phyloP scores from a whole-genome alignment of 2,329 filamentous ascomycete species.

The Colletotrichum zoysiae region DNA sequence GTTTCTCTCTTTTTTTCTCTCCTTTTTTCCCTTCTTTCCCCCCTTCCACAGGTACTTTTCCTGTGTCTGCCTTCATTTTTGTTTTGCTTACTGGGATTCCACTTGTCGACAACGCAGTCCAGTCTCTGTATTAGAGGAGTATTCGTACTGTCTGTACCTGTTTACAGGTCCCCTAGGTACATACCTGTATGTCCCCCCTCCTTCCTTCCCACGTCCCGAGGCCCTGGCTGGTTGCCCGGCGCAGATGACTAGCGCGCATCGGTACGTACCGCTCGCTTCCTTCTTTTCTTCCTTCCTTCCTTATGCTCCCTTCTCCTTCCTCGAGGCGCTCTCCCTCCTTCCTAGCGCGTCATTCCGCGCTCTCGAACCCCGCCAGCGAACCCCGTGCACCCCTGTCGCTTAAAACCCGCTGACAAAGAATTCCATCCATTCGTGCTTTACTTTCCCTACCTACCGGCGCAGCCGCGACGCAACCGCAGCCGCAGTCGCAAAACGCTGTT shows the following conservation, averaged over 20 bases:
- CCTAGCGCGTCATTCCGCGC: slow-evolving; percentile 34
- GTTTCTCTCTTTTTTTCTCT: neutral
- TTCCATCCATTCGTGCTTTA: neutral
- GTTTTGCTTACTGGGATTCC: slow-evolving; percentile 20
- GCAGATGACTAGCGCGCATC: slow-evolving; percentile 1
- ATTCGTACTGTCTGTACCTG: too few species aligned
- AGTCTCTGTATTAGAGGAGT: too few species aligned
- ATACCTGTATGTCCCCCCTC: too few species aligned
- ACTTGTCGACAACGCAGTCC: neutral
- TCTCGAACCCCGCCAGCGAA: slow-evolving; percentile 34
- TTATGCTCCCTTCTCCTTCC: neutral
- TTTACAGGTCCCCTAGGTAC: too few species aligned
- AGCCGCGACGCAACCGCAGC: neutral
- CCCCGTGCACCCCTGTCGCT: slow-evolving; percentile 19
- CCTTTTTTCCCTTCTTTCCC: slow-evolving; percentile 12
- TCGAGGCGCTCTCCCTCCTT: neutral
- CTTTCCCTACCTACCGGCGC: neutral
- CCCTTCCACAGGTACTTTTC: neutral
- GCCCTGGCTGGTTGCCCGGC: slow-evolving; percentile 33
- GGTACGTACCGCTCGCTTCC: slow-evolving; percentile 22
- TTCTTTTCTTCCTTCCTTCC: neutral
- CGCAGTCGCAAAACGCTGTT: neutral
- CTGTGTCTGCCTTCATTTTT: slow-evolving; percentile 18
- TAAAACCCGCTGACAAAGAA: slow-evolving; percentile 15
- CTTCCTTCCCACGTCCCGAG: slow-evolving; percentile 18